These are phyloP conservation scores for Phragmites australis DNA, from an alignment of 176 grass and related monocot genomes.

Conservation along the genomic window DNA sequence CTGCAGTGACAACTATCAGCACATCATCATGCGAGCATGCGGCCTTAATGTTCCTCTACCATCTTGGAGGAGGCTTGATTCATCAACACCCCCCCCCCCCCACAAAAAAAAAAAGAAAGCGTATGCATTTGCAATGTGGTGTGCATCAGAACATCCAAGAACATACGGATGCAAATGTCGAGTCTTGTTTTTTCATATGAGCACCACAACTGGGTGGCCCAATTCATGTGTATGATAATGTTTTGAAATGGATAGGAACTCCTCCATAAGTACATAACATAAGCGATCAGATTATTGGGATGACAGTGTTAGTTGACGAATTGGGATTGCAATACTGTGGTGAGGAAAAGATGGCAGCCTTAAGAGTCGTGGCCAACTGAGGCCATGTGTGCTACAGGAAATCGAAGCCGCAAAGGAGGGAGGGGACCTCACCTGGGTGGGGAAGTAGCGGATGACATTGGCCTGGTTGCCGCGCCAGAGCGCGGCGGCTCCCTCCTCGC, in stretches of 20 bases:
- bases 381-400: background rate
- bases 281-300: background rate
- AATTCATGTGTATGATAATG: background rate
- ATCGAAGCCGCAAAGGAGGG: background rate
- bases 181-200: background rate
- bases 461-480: conserved; percentile 94
- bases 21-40: background rate
- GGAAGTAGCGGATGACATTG: conserved; percentile 96
- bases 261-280: background rate
- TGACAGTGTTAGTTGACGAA: background rate
- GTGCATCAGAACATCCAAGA: conserved; percentile 15
- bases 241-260: background rate
- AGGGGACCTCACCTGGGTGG: conserved; percentile 57
- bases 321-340: background rate
- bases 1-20: background rate
- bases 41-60: no score
- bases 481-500: conserved; percentile 69
- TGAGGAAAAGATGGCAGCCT: background rate
- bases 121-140: background rate
- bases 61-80: no score
- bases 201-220: background rate
- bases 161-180: background rate
- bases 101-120: no score
- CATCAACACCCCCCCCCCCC: no score
- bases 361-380: background rate